Conservation (phyloP, 306 rosid genomes). For the Medicago arabica region DNA sequence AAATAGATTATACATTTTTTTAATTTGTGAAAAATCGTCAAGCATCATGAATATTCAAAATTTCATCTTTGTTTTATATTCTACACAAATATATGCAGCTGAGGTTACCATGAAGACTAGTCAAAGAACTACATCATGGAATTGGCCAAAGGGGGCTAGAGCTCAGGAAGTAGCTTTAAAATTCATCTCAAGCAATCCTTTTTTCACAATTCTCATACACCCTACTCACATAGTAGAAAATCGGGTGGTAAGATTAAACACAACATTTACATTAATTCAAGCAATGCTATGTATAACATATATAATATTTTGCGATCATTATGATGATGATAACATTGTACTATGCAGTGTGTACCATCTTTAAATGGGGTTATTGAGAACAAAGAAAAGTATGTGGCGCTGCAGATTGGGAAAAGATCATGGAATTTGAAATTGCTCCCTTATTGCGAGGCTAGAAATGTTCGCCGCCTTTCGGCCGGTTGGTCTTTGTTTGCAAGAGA, state of each 20-base stretch:
- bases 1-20: too few relatives aligned
- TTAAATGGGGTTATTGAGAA: conserved; percentile 20
- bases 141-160: conserved; percentile 5
- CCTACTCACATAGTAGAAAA: background rate
- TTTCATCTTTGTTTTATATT: too few relatives aligned
- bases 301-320: background rate
- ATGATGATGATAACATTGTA: background rate
- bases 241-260: background rate
- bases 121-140: conserved; percentile 10
- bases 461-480: background rate
- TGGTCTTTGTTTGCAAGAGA: conserved; percentile 20
- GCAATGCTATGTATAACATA: background rate
- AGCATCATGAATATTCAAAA: too few relatives aligned
- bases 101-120: background rate
- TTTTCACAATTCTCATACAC: conserved; percentile 14
- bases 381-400: background rate
- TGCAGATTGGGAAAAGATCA: conserved; percentile 19
- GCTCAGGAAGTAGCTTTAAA: conserved; percentile 2
- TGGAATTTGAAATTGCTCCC: conserved; percentile 30
- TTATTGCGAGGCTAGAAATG: fast-evolving
- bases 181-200: conserved; percentile 26
- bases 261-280: background rate
- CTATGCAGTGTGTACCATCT: conserved; percentile 13
- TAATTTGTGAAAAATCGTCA: too few relatives aligned
- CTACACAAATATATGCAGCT: background rate